Conservation (phyloP, 2,329 filamentous ascomycete genomes). For the Beauveria medogensis region DNA sequence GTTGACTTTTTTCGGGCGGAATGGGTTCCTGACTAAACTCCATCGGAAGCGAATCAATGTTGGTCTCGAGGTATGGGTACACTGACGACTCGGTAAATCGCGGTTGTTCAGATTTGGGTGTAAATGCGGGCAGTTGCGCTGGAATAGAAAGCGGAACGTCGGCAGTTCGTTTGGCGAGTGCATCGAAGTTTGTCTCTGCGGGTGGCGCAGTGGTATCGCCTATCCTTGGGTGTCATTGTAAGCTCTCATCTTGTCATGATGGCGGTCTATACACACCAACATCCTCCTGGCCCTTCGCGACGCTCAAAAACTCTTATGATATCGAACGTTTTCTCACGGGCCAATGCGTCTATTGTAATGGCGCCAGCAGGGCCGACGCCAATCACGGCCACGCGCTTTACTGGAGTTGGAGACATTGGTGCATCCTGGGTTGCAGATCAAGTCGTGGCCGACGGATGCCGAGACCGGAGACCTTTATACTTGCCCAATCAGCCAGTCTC, state of each 20-base stretch:
- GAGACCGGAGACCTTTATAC: not conserved
- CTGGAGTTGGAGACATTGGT: not conserved
- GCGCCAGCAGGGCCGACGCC: not conserved
- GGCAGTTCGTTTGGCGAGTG: conserved; percentile 21
- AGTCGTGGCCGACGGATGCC: not conserved
- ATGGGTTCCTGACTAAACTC: conserved; percentile 50
- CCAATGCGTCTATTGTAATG: not conserved
- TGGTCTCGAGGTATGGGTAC: conserved; percentile 58
- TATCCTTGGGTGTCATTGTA: not conserved
- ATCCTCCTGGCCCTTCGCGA: not conserved
- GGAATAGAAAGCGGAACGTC: conserved; percentile 42
- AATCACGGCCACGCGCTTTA: not conserved
- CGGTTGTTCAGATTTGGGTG: conserved; percentile 32
- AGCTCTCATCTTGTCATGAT: not conserved
- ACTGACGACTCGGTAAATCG: conserved; percentile 51
- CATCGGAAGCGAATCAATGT: conserved; percentile 53
- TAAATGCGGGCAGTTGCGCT: conserved; percentile 35
- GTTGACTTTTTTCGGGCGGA: conserved; percentile 26
- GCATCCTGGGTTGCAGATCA: not conserved
- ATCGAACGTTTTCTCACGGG: not conserved
- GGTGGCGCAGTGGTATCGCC: not conserved
- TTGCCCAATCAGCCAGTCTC: not conserved
- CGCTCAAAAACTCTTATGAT: not conserved
- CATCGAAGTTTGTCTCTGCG: not conserved
- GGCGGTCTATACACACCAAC: not conserved